These are phyloP conservation scores for Encephalitozoon hellem DNA, from an alignment of 371 early-diverging fungal genomes.

Conservation along the genomic window DNA sequence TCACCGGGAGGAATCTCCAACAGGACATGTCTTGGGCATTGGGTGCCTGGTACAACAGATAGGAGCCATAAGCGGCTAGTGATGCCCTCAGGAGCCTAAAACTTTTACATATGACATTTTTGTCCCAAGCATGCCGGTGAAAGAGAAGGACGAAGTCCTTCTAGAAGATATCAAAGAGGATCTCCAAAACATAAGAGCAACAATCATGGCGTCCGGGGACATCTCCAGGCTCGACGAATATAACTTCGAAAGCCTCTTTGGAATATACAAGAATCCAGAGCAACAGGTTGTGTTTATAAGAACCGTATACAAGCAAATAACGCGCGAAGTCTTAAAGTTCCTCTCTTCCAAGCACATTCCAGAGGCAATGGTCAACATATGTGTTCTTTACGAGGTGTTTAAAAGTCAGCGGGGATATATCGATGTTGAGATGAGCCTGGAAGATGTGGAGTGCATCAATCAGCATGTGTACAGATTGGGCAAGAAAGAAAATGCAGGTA, in stretches of 20 bases:
- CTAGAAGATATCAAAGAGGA: background rate
- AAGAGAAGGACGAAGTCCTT: background rate
- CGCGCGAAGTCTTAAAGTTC: background rate
- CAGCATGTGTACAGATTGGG: background rate
- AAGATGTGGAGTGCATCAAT: background rate
- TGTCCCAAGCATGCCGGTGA: background rate
- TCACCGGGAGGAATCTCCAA: background rate
- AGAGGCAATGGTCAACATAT: background rate
- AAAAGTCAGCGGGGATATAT: background rate
- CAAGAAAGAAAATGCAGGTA: background rate
- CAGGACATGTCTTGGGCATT: background rate
- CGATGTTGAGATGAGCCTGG: background rate
- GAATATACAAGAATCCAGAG: conserved; percentile 7
- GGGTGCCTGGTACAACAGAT: background rate
- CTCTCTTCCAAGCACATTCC: background rate
- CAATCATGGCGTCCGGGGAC: background rate
- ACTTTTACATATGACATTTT: background rate
- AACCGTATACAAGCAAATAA: background rate
- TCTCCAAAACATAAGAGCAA: background rate
- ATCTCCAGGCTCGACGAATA: background rate
- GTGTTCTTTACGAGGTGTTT: background rate
- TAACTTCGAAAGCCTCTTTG: background rate
- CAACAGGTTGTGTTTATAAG: conserved; percentile 2
- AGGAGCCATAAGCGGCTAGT: background rate
- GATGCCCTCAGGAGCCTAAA: background rate